phyloP scores from a whole-genome alignment of 2,329 filamentous ascomycete species.

The Phaeomoniella chlamydospora region DNA sequence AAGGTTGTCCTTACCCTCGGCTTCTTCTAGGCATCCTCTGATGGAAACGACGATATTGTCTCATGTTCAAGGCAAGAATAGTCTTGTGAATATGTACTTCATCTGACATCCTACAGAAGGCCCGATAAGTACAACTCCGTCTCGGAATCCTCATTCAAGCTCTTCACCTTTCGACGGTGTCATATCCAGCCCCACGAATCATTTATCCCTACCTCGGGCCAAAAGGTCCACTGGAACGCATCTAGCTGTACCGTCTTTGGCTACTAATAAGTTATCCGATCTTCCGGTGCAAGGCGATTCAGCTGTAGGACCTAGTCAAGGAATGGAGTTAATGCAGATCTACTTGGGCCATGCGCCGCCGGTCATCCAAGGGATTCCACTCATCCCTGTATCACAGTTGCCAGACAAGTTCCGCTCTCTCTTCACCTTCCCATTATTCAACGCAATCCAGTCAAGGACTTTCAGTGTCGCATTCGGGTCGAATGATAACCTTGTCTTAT shows the following conservation, averaged over 20 bases:
- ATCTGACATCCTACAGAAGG: neutral
- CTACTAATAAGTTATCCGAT: too few species aligned
- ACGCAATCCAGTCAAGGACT: conserved; percentile 70
- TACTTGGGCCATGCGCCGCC: conserved; percentile 22
- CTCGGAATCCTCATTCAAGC: neutral
- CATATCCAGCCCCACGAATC: neutral
- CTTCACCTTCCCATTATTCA: conserved; percentile 64
- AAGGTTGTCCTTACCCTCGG: conserved; percentile 3
- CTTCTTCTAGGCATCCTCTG: conserved; percentile 1
- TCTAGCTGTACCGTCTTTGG: too few species aligned
- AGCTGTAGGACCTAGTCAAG: conserved; percentile 5
- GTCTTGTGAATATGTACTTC: neutral
- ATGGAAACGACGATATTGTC: neutral
- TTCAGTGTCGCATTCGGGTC: conserved; percentile 52
- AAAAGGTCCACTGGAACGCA: too few species aligned
- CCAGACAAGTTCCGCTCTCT: conserved; percentile 55
- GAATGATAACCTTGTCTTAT: conserved; percentile 63
- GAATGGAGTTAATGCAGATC: conserved; percentile 8
- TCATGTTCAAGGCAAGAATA: neutral
- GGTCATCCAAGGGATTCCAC: conserved; percentile 42
- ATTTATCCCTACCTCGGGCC: neutral
- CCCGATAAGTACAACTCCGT: neutral
- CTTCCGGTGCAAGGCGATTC: too few species aligned
- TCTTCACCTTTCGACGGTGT: neutral
- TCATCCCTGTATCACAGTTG: conserved; percentile 44